These are phyloP conservation scores for Ilex aquifolium DNA, from an alignment of 257 asterid genomes.

Conservation along the genomic window DNA sequence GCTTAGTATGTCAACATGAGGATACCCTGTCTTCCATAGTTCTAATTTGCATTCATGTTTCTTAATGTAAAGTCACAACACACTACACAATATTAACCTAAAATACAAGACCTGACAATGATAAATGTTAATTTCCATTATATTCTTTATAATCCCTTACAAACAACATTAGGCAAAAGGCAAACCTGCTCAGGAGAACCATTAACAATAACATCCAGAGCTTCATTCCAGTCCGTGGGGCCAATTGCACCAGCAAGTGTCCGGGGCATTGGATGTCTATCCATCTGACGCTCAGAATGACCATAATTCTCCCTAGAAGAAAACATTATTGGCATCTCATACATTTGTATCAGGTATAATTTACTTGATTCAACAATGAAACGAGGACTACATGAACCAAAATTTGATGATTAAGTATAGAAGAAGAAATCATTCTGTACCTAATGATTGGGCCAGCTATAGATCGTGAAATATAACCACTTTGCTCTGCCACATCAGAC, in stretches of 20 bases:
- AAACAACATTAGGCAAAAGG: neutral
- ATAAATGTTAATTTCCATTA: too few relatives aligned
- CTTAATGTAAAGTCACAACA: too few relatives aligned
- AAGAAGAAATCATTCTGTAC: constrained; percentile 23
- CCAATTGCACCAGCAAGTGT: constrained; percentile 54
- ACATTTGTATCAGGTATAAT: neutral
- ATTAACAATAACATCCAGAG: constrained; percentile 67
- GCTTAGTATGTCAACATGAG: too few relatives aligned
- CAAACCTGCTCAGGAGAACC: constrained; percentile 97
- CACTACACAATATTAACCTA: too few relatives aligned
- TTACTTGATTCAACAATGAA: constrained; percentile 7
- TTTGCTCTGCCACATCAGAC: constrained; percentile 85
- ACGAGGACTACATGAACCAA: neutral
- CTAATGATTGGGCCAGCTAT: constrained; percentile 54
- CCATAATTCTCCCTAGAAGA: constrained; percentile 63
- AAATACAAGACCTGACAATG: too few relatives aligned
- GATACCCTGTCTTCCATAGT: too few relatives aligned
- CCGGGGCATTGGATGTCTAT: constrained; percentile 50
- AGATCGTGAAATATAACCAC: constrained; percentile 76
- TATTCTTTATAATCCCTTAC: too few relatives aligned
- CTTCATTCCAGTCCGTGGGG: constrained; percentile 93
- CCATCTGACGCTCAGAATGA: constrained; percentile 60
- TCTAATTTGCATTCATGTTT: too few relatives aligned
- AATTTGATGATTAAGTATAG: too few relatives aligned
- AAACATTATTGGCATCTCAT: constrained; percentile 2